Evolutionary conservation across 306 rosid species (phyloP), one percentile per base, ranked within the genome.

Genomic region (Quercus ilex): DNA sequence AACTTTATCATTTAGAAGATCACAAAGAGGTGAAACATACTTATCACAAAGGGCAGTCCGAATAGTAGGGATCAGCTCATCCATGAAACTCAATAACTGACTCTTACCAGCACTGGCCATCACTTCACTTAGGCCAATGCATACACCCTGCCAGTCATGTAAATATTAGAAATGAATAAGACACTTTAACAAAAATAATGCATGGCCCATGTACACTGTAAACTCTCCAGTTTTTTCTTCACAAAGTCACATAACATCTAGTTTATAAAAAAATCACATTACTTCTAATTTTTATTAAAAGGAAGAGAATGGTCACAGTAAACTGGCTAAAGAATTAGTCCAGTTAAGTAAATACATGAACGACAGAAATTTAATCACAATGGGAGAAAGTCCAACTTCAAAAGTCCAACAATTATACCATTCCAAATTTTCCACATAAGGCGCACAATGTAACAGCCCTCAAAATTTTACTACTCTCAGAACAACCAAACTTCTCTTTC

Each of bases 71-170:
- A 95, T 95, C 63, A 95, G 99, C 21, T 91, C 96, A 78, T 88
- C 97, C 98, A 95, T 91, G 90, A 95, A 95, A 86, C 88, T 95
- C 86, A 95, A 78, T 72, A 95, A 86, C 86, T 95, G 99, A 81
- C 91, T 93, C 88, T 89, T 95, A 11, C 90, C 98, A 28, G 98
- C 96, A 77, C 98, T 90, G 28, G 86, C 92, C 99, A 95, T 95
- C 83, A 95, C 99, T 89, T 95, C 99, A 83, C 99, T 95, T 81
- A 92, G 86, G 79, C 99, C 99, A 80, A 90, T 87, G 88, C 99
- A 95, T 55, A 95, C 98, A 79, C 99, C 99, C 99, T 95, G 83
- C 41, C 80, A 85, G 59, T 55, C 71, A 73, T 26, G 46, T 53
- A 68, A 43, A 75, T 25, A 26, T 35, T 35, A 77, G n/a, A 67